Evolutionary conservation across 2,329 filamentous ascomycete genomes (phyloP).

Genomic region (Mycosphaerella sp.): DNA sequence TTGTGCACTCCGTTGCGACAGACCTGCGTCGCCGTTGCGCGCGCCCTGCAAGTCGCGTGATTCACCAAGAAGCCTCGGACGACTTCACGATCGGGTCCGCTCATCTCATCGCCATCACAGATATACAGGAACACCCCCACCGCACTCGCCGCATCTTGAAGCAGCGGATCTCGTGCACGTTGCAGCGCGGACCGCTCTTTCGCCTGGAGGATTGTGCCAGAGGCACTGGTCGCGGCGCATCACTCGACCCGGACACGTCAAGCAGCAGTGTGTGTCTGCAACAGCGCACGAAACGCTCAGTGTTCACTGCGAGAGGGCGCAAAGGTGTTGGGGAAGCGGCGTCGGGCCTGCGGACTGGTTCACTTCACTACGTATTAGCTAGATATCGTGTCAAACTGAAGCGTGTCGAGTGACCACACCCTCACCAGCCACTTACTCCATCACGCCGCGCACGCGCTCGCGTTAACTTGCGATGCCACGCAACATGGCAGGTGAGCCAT

Average conservation of each 20-base stretch:
- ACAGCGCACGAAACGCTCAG: neutral
- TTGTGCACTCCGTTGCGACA: neutral
- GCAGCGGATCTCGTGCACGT: neutral
- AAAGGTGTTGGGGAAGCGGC: neutral
- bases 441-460: slow-evolving; percentile 1
- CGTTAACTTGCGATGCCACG: slow-evolving; percentile 3
- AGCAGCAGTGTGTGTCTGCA: neutral
- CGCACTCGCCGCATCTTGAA: neutral
- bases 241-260: neutral
- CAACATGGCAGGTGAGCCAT: slow-evolving; percentile 24
- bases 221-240: neutral
- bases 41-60: neutral
- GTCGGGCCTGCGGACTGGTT: neutral
- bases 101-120: too few relatives aligned
- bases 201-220: neutral
- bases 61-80: neutral
- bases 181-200: neutral
- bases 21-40: neutral
- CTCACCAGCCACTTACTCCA: neutral
- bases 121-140: neutral
- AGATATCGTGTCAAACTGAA: neutral
- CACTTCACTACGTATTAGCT: neutral
- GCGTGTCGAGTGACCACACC: neutral
- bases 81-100: too few relatives aligned
- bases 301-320: neutral